phyloP scores from a whole-genome alignment of 345 rosid genomes.

The Erucastrum elatum region DNA sequence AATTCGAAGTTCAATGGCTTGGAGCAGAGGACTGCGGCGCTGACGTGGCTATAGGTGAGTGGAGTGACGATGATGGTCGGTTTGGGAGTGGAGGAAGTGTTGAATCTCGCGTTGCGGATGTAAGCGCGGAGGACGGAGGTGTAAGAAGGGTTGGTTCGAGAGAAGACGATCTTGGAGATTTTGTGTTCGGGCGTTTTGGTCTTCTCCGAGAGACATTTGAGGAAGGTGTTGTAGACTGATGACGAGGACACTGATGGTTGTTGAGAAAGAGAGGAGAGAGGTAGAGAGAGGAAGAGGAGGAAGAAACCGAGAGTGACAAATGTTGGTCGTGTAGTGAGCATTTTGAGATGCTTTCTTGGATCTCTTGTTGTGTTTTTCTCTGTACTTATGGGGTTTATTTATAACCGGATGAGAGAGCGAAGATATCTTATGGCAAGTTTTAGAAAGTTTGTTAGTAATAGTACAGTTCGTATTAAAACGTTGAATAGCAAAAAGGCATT shows the following conservation, averaged over 20 bases:
- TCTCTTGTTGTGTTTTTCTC: constrained; percentile 13
- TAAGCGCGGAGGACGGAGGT: constrained; percentile 51
- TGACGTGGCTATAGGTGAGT: constrained; percentile 47
- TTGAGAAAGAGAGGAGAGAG: constrained; percentile 20
- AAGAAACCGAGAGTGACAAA: neutral
- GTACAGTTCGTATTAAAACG: neutral
- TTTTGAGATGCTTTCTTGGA: neutral
- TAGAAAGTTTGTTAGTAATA: neutral
- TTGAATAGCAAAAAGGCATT: neutral
- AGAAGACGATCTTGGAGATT: constrained; percentile 39
- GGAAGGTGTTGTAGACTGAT: constrained; percentile 41
- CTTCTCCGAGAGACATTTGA: constrained; percentile 45
- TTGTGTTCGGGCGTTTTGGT: constrained; percentile 26
- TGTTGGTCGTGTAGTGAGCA: constrained; percentile 13
- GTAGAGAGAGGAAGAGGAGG: constrained; percentile 18
- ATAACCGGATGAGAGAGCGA: constrained; percentile 16
- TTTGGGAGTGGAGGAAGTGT: constrained; percentile 46
- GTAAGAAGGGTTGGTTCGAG: constrained; percentile 44
- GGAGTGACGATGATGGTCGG: constrained; percentile 59
- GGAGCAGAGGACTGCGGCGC: constrained; percentile 57
- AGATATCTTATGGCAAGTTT: neutral
- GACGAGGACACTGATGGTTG: neutral
- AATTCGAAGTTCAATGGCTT: constrained; percentile 44
- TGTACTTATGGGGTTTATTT: constrained; percentile 14
- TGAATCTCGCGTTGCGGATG: constrained; percentile 62